Base-by-base conservation (phyloP, 2,329 filamentous ascomycete species). In the Biscogniauxia mediterranea region DNA sequence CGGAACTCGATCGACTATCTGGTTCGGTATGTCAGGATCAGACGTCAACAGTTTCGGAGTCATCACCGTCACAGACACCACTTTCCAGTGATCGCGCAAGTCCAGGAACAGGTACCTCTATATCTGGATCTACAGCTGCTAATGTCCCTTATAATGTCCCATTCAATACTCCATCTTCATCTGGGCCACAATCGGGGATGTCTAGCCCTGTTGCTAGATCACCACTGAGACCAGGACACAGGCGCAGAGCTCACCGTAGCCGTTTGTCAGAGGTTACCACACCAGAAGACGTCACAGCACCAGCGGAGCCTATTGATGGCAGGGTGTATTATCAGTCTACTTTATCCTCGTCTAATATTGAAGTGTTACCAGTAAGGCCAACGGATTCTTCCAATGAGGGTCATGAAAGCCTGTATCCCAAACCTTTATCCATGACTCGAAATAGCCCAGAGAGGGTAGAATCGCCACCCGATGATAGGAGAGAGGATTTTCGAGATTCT, bases 191-290 rank as follows among this genome's bases (percentile, higher is more conserved):
- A 26, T 60, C 60, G 9, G 57, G 61, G 15, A 28, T 55, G 6
- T 13, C 52, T 15, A 67, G 56, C 26, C 65, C 64, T 8, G 52
- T 57, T 5, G 61, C 61, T 8, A 63, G 60, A 52, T 38, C 60
- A 26, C 55, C 66, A 13, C 60, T 64, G 46, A 62, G 66, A 38
- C 42, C 17, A 20, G 70, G 64, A 20, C 63, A 63, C 42, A 64
- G 62, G 58, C 61, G 63, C n/a, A 64, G 68, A 61, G 62, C 52
- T 23, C 67, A 68, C 42, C 66, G 66, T 6, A 74, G 72, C 25
- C 69, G 63, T 19, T 54, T 74, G 20, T 73, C 71, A 3, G 72
- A 74, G 64, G 68, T 74, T 5, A 73, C 71, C 2, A 73, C 69
- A 3, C 69, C 69, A 7, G 70, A 70, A 11, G 66, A 72, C 5